Evolutionary conservation across 495 filamentous ascomycete genomes (phyloP), one percentile per base, ranked within the genome.

Genomic region (Bacidia rubella): DNA sequence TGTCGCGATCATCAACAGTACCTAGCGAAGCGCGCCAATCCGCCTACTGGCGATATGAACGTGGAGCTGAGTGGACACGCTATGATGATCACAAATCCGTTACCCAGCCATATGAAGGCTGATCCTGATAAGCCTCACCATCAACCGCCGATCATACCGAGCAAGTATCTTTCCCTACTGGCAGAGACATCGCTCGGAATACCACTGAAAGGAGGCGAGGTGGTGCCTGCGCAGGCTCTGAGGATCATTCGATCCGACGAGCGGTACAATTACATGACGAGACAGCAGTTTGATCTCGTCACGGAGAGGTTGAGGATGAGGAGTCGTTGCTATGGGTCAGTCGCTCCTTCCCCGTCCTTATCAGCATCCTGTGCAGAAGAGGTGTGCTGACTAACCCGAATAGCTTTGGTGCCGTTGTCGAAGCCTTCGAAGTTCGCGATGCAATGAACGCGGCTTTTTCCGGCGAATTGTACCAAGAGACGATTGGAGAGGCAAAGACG

Each of bases 181-280:
- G 76, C 95, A 48, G 83, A 94, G 63, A 74, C 94, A 49, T 93
- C 88, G 68, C 77, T 80, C 59, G 77, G 84, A 58, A 74, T 97
- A 5, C 81, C 90, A 53, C 78, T 93, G 0, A 88, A 94, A 54
- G 86, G 87, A 23, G 86, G 87, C 22, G 92, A 98, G 67, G 84
- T 98, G 63, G 95, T 90, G n/a, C 92, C 92, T 0, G 83, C 96
- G 51, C 92, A 92, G 87, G 90, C 90, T 0, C 90, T 90, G 76
- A 82, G 87, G 54, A 82, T 81, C 65, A 74, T 98, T 25, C 73
- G 86, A 45, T 73, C 72, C 44, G 81, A 96, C 65, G 77, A 81
- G 54, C 67, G 82, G 45, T 78, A 90, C 51, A 56, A 54, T 2
- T 74, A 81, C 52, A 63, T 98, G 58, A 76, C 68, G 43, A 62